Evolutionary conservation across 495 filamentous ascomycete genomes (phyloP).

Genomic region (Aspergillus sclerotioniger): DNA sequence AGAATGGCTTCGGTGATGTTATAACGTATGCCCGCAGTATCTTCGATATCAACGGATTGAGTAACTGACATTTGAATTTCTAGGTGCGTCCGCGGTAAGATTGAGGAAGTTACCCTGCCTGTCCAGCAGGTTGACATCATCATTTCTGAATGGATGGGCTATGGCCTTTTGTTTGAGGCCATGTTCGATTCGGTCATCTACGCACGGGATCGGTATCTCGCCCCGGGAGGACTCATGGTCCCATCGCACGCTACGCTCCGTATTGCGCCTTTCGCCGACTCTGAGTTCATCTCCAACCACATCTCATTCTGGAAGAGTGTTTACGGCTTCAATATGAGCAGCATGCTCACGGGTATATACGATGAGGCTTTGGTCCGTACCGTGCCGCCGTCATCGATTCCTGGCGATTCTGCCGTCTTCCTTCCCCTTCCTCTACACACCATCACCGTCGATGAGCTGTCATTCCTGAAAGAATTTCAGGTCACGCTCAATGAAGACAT

Average conservation of each 20-base stretch:
- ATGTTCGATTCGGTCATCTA: slow-evolving; percentile 95
- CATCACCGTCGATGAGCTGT: slow-evolving; percentile 54
- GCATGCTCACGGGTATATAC: slow-evolving; percentile 56
- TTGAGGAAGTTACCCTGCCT: slow-evolving; percentile 82
- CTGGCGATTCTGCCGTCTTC: slow-evolving; percentile 51
- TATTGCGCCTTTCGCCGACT: slow-evolving; percentile 81
- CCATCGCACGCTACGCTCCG: slow-evolving; percentile 86
- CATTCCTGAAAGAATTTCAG: slow-evolving; percentile 55
- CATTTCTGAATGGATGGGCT: slow-evolving; percentile 98
- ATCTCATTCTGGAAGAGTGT: slow-evolving; percentile 70
- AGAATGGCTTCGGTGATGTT: slow-evolving; percentile 74
- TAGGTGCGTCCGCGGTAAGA: slow-evolving; percentile 76
- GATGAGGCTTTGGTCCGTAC: slow-evolving; percentile 59
- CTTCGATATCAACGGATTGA: neutral
- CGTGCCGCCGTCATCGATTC: slow-evolving; percentile 41
- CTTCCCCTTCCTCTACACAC: slow-evolving; percentile 55
- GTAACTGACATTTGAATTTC: slow-evolving; percentile 11
- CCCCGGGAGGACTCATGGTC: slow-evolving; percentile 76
- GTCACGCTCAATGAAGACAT: slow-evolving; percentile 53
- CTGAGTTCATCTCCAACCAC: slow-evolving; percentile 68
- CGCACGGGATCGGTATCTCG: slow-evolving; percentile 81
- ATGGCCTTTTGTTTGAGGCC: slow-evolving; percentile 86
- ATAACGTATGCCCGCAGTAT: slow-evolving; percentile 57
- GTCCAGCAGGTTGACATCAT: slow-evolving; percentile 89
- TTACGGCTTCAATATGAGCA: slow-evolving; percentile 57